A percentile compares a stretch with the other conserved stretches of the same genome.
Evolutionary conservation across 805 yeast species (phyloP).

Genomic region (Millerozyma acaciae): DNA sequence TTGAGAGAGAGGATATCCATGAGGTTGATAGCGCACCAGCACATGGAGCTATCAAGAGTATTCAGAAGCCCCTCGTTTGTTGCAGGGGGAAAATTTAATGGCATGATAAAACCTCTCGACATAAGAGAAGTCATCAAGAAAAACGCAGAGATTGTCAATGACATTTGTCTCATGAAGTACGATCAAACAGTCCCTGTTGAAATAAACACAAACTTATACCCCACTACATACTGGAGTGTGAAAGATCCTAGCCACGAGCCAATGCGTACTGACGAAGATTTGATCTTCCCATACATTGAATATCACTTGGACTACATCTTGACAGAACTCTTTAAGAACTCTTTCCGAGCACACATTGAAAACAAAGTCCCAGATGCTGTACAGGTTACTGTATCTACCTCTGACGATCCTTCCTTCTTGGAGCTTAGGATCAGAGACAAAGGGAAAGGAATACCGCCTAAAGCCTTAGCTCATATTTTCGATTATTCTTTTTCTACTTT

Average conservation of each 20-base stretch:
- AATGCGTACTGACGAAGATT: constrained; percentile 40
- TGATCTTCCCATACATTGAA: constrained; percentile 77
- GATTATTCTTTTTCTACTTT: constrained; percentile 86
- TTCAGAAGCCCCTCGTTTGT: constrained; percentile 34
- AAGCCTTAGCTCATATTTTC: constrained; percentile 62
- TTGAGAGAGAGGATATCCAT: constrained; percentile 81
- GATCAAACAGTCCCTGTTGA: constrained; percentile 64
- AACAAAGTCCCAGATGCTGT: constrained; percentile 41
- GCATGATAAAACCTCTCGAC: constrained; percentile 60
- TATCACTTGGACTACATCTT: constrained; percentile 84
- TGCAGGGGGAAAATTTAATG: constrained; percentile 53
- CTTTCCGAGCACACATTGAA: constrained; percentile 86
- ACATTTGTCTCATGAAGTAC: constrained; percentile 77
- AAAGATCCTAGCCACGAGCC: constrained; percentile 18
- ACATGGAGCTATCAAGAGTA: constrained; percentile 53
- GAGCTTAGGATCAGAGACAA: constrained; percentile 78
- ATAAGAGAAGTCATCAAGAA: constrained; percentile 61
- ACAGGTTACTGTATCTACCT: constrained; percentile 34
- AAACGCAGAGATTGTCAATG: constrained; percentile 74
- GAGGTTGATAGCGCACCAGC: constrained; percentile 84
- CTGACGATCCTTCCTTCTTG: constrained; percentile 38
- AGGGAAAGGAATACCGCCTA: constrained; percentile 84
- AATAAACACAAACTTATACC: constrained; percentile 43
- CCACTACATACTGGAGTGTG: constrained; percentile 26
- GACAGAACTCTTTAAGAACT: constrained; percentile 82